Evolutionary conservation across 257 asterid species (phyloP), one percentile per base, ranked within the genome.

Genomic region (Perilla frutescens): DNA sequence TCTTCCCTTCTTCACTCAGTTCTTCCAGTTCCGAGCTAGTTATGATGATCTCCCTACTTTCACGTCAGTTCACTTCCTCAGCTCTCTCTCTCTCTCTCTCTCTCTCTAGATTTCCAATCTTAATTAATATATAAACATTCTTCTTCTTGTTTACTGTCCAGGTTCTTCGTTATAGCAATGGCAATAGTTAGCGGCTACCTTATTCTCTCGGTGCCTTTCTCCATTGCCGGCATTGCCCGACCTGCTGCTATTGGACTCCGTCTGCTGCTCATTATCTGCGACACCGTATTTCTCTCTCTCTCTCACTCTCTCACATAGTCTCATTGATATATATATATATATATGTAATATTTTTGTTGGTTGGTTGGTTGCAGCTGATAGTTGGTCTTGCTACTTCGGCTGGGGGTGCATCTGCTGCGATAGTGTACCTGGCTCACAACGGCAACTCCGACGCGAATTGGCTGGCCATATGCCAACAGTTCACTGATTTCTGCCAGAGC

Each of bases 1-100:
- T 2, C 96, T 91, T n/a, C 98, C 97, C 0, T 91, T 93, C 74
- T 89, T 88, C 88, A 91, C 96, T 15, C 98, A 91, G 71, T 93
- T 91, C 92, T 91, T 93, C 82, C 98, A 93, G 82, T 93, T 93
- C 75, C 83, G 76, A 78, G 97, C 96, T 58, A 87, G 93, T 61
- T 93, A 91, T 10, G 92, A 91, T 7, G 97, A 93, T 74, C 85
- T 93, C 53, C 89, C 96, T 0, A 75, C 96, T 81, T 91, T 91
- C 85, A 31, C 86, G 98, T 91, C 64, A 83, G 96, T 55, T 61
- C 54, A 4, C 12, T 26, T n/a, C 26, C 26, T 20, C 26, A 20
- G 26, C 26, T 20, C 26, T 20, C 0, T 20, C 26, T 20, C 26
- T 20, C 26, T 20, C 26, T 20, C 26, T 20, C 26, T 20, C 5